A percentile compares a stretch with the other conserved stretches of the same genome.
Conservation (phyloP, 106 monocot genomes). For the Xerophyta viscosa region DNA sequence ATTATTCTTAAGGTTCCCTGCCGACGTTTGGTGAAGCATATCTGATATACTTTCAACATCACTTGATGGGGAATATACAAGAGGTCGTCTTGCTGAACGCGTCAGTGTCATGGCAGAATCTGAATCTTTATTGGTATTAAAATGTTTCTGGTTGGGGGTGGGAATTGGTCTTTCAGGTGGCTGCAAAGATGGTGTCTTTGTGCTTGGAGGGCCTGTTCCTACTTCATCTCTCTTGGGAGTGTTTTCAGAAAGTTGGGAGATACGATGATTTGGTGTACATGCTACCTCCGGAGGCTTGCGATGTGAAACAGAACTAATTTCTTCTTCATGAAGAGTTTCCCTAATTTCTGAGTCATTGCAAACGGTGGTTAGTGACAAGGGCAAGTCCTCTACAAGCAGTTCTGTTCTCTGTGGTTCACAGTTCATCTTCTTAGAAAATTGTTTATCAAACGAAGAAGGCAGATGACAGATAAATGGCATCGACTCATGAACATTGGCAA, state of each 20-base stretch:
- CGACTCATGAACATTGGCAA: conserved; percentile 5
- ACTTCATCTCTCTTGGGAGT: conserved; percentile 26
- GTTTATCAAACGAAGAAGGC: conserved; percentile 28
- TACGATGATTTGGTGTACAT: conserved; percentile 6
- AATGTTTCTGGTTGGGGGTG: conserved; percentile 18
- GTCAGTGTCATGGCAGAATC: conserved; percentile 18
- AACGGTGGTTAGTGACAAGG: neutral
- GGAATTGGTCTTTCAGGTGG: conserved; percentile 44
- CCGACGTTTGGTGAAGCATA: neutral
- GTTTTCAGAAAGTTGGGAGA: conserved; percentile 7
- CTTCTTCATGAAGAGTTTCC: conserved; percentile 6
- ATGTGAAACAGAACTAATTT: neutral
- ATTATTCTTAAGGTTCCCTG: neutral
- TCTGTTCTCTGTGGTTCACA: conserved; percentile 22
- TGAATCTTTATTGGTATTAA: neutral
- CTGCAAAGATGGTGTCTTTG: conserved; percentile 39
- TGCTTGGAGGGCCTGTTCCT: conserved; percentile 1
- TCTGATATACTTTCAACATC: conserved; percentile 7
- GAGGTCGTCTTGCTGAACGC: conserved; percentile 36
- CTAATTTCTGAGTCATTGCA: conserved; percentile 1
- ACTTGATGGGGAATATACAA: conserved; percentile 30
- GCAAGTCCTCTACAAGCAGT: conserved; percentile 7
- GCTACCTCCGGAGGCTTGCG: conserved; percentile 6
- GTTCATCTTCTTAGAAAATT: conserved; percentile 33
- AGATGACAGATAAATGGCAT: conserved; percentile 34